Evolutionary conservation across 2,329 filamentous ascomycete species (phyloP), one percentile per base, ranked within the genome.

Genomic region (Aspergillus candidus): DNA sequence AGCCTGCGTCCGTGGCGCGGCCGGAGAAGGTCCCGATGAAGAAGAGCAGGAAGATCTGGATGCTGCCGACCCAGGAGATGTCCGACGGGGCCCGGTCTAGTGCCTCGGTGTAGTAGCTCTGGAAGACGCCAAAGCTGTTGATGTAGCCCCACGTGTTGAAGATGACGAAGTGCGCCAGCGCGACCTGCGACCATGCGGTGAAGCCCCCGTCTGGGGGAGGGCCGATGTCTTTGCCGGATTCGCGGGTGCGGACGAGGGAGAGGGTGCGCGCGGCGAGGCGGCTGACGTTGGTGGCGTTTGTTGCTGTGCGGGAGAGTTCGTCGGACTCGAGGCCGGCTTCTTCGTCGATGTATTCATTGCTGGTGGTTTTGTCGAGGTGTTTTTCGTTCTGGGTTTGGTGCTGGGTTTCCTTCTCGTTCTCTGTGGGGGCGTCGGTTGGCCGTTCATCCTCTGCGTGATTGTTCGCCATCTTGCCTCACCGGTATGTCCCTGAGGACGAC

Each of bases 101-200:
- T 35, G 62, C 49, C 53, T 67, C 54, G 30, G 59, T 65, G 49
- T 80, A 81, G 57, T 74, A 73, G 3, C 71, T 70, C 48, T 80
- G 76, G 44, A 77, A 80, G 3, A 75, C 71, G 3, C 77, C 77
- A 47, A 78, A 80, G n/a, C 73, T 72, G 35, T 71, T 73, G 54
- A 75, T 69, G 46, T 72, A 75, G 4, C 69, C 68, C 71, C 78
- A 82, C 1, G 77, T 77, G 51, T 75, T 79, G 58, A 80, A 76
- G 52, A 77, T 75, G 36, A 79, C 67, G 38, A 76, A 61, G 53
- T 77, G 77, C 2, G 66, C 72, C 10, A 77, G 65, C 2, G 70
- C 66, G 3, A 76, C 75, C 53, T 80, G 78, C 1, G 70, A 62
- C 77, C 77, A 80, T n/a, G 78, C 78, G 29, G 65, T 56, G 22